A percentile compares a stretch with the other conserved stretches of the same genome.
Evolutionary conservation across 495 filamentous ascomycete species (phyloP).

Genomic region (Aspergillus egyptiacus): DNA sequence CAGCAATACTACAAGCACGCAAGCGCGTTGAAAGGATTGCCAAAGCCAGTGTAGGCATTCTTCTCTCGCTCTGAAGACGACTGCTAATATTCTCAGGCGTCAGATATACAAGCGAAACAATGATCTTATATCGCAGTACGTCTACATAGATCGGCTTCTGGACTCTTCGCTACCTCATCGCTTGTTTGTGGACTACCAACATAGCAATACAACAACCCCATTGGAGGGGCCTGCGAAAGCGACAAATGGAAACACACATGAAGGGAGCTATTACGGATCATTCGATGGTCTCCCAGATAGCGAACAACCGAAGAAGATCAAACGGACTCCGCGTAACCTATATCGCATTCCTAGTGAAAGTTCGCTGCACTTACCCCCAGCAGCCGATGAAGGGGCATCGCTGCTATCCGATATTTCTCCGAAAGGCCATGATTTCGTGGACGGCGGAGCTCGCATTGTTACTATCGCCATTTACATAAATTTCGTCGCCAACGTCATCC

Average conservation of each 20-base stretch:
- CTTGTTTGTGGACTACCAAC: constrained; percentile 77
- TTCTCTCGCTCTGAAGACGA: too few species aligned
- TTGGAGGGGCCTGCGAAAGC: constrained; percentile 14
- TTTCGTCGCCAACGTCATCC: constrained; percentile 70
- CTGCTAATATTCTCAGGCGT: constrained; percentile 33
- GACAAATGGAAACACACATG: constrained; percentile 2
- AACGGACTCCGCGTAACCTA: constrained; percentile 73
- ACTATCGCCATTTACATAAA: constrained; percentile 80
- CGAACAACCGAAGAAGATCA: constrained; percentile 43
- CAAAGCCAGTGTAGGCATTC: constrained; percentile 26
- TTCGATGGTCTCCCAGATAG: constrained; percentile 2
- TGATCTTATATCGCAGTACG: constrained; percentile 74
- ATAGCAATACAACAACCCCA: constrained; percentile 22
- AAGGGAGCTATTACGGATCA: constrained; percentile 11
- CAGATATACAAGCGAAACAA: constrained; percentile 83
- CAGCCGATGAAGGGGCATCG: constrained; percentile 27
- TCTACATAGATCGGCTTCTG: constrained; percentile 85
- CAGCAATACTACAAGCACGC: constrained; percentile 31
- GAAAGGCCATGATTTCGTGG: constrained; percentile 47
- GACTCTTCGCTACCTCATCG: constrained; percentile 83
- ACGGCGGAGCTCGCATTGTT: constrained; percentile 62
- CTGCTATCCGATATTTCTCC: constrained; percentile 33
- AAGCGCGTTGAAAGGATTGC: constrained; percentile 23
- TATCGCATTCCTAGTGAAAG: constrained; percentile 70
- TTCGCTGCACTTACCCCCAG: constrained; percentile 51